These are phyloP conservation scores for Neonectria punicea DNA, from an alignment of 2,329 filamentous ascomycete genomes.

Conservation along the genomic window DNA sequence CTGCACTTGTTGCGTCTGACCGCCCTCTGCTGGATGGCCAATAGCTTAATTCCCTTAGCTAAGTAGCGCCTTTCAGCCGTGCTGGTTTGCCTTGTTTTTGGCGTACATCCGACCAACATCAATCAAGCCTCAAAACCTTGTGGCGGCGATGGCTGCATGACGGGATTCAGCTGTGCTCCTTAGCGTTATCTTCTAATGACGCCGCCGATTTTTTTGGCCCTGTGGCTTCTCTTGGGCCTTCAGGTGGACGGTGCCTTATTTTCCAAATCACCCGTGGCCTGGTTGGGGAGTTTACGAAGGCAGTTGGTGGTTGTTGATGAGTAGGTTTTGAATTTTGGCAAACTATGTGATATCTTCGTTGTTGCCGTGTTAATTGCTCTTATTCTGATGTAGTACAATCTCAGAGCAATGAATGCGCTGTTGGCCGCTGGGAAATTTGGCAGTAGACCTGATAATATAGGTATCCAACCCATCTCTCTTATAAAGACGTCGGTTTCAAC, in stretches of 20 bases:
- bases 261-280: background rate
- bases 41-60: background rate
- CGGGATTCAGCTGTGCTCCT: background rate
- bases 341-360: background rate
- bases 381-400: too few relatives aligned
- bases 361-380: too few relatives aligned
- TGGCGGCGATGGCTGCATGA: background rate
- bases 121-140: conserved; percentile 1
- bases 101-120: background rate
- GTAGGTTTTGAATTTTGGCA: too few relatives aligned
- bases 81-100: background rate
- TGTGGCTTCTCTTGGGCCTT: background rate
- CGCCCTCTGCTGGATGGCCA: background rate
- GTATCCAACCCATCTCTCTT: too few relatives aligned
- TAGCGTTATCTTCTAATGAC: background rate
- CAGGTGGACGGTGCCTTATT: background rate
- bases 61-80: background rate
- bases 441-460: too few relatives aligned
- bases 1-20: background rate
- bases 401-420: too few relatives aligned
- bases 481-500: too few relatives aligned
- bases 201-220: too few relatives aligned
- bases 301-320: background rate
- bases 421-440: too few relatives aligned
- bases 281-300: background rate